Conservation (phyloP, 176 grass and related monocot species). For the Areca catechu region DNA sequence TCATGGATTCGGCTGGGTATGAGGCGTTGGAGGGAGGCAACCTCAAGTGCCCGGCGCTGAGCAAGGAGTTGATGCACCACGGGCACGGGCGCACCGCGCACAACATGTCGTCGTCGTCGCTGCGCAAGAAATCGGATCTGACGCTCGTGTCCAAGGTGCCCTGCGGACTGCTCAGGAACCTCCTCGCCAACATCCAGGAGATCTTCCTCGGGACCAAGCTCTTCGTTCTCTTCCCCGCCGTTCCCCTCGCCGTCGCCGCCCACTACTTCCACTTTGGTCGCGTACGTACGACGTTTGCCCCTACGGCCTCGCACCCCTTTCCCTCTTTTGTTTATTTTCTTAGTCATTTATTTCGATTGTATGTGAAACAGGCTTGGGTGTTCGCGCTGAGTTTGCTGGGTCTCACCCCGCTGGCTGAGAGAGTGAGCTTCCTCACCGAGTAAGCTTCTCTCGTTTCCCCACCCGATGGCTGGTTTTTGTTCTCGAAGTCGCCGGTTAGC, state of each 20-base stretch:
- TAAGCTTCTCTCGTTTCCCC: constrained; percentile 14
- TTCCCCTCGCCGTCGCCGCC: constrained; percentile 60
- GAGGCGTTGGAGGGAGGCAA: constrained; percentile 7
- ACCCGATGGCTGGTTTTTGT: no score
- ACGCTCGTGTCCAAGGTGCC: constrained; percentile 62
- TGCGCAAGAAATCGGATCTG: constrained; percentile 74
- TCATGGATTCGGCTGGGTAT: background rate
- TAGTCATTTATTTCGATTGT: background rate
- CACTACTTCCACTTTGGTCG: constrained; percentile 38
- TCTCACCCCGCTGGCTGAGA: constrained; percentile 75
- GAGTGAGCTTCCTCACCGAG: constrained; percentile 98
- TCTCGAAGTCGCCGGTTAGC: no score
- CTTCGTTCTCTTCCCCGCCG: constrained; percentile 60
- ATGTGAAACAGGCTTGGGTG: constrained; percentile 57
- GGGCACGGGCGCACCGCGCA: constrained; percentile 59
- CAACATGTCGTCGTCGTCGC: constrained; percentile 70
- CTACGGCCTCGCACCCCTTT: no score
- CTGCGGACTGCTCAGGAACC: constrained; percentile 21
- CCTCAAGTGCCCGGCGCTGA: background rate
- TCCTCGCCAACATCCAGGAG: constrained; percentile 78
- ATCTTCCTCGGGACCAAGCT: constrained; percentile 91
- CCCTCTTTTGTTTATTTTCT: background rate
- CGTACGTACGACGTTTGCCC: constrained; percentile 7
- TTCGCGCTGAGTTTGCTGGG: constrained; percentile 67
- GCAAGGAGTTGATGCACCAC: constrained; percentile 25